Evolutionary conservation across 768 basidiomycete genomes (phyloP).

Genomic region (Tricholoma saponaceum): DNA sequence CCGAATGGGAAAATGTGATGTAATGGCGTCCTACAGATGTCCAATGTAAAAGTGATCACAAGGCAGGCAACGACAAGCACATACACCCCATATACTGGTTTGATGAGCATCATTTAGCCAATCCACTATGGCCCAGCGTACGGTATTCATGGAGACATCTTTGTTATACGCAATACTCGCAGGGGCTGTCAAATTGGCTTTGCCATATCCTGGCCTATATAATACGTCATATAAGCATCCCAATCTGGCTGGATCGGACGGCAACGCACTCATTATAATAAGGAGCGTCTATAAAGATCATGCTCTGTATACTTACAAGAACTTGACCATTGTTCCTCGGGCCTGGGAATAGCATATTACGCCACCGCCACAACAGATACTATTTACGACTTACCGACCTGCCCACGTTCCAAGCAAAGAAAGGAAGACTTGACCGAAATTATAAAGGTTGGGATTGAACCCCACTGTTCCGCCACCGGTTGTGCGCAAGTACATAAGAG

Average conservation of each 20-base stretch:
- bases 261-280: constrained; percentile 53
- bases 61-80: constrained; percentile 16
- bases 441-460: constrained; percentile 57
- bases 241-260: not conserved
- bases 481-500: constrained; percentile 47
- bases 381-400: constrained; percentile 32
- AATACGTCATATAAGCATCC: not conserved
- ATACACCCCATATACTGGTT: constrained; percentile 43
- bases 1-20: constrained; percentile 42
- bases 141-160: constrained; percentile 37
- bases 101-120: constrained; percentile 44
- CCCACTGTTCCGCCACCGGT: constrained; percentile 46
- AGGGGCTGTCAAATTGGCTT: constrained; percentile 29
- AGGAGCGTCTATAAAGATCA: constrained; percentile 51
- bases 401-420: constrained; percentile 54
- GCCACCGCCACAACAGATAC: not conserved
- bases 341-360: constrained; percentile 14
- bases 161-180: constrained; percentile 45
- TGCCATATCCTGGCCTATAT: constrained; percentile 44
- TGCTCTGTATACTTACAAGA: constrained; percentile 54
- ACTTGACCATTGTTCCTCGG: constrained; percentile 49
- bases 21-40: constrained; percentile 41
- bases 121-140: constrained; percentile 49
- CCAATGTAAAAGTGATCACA: not conserved
- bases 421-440: constrained; percentile 47